Evolutionary conservation across 1,284 basidiomycete species (phyloP).

Genomic region (Tilletia indica): DNA sequence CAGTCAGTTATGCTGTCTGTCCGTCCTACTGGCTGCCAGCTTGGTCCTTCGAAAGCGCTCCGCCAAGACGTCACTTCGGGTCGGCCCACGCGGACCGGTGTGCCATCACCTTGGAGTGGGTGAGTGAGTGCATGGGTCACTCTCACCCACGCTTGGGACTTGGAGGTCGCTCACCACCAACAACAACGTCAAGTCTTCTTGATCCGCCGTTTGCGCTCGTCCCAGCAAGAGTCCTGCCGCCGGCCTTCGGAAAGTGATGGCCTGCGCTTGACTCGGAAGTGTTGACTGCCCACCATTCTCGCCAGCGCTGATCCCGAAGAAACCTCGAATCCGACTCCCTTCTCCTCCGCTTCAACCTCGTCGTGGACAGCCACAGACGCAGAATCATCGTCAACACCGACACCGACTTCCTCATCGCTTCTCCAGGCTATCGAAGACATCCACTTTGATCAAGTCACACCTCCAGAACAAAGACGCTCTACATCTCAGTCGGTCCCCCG

Average conservation of each 20-base stretch:
- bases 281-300: conserved; percentile 16
- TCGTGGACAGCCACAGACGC: not conserved
- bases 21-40: no score
- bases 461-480: not conserved
- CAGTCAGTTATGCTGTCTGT: no score
- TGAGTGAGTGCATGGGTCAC: no score
- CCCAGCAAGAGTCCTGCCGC: conserved; percentile 8
- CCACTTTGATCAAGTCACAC: not conserved
- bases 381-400: no score
- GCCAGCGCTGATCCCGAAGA: not conserved
- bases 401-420: not conserved
- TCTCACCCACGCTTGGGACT: no score
- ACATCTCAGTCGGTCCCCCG: not conserved
- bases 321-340: not conserved
- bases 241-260: conserved; percentile 15
- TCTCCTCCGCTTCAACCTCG: not conserved
- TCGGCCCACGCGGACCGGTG: no score
- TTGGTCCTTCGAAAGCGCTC: no score
- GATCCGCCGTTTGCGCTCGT: not conserved
- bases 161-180: not conserved
- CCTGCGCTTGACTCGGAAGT: conserved; percentile 12
- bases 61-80: no score
- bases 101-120: no score
- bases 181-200: not conserved
- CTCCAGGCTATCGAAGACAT: no score